Evolutionary conservation across 179 eudicot genomes (phyloP), one percentile per base, ranked within the genome.

Genomic region (Silene vulgaris): DNA sequence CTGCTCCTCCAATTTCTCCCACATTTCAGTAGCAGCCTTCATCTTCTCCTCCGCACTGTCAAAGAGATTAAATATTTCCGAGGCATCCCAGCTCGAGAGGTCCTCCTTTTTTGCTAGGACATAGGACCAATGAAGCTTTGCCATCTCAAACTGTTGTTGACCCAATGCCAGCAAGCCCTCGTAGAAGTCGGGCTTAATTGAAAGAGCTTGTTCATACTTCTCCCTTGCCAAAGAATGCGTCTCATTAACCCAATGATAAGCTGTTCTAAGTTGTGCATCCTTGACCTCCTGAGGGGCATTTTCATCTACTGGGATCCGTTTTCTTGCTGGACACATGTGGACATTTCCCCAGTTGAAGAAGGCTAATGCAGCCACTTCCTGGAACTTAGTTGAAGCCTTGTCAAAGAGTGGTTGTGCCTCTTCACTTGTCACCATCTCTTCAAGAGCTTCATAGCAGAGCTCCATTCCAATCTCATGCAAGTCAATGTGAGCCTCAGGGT

Each of bases 321-420:
- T 94, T 77, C 98, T 82, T 43, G 98, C 98, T 16, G 96, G 90
- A 73, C 98, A 94, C 98, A 94, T 90, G 65, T 94, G 96, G 67
- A 94, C 96, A 82, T 94, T 94, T 26, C 98, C 98, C 98, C 98
- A 92, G 35, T 94, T 94, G 71, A 92, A 94, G 82, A 85, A 94
- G 75, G 97, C 98, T 78, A 94, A 81, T 65, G 96, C 98, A 43
- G 89, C 98, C 23, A 94, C 97, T 82, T 94, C 98, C 76, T 94
- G 98, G 76, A 92, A 94, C 80, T 94, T 94, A 20, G 81, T 72
- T 16, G 98, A 94, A 69, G 98, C 97, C 80, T 89, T 92, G 57
- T 94, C 96, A 65, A 92, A 92, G 65, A 92, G 89, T 61, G 69
- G 72, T 80, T 94, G 97, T 65, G 98, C 96, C 71, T 89, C 96